Evolutionary conservation across 1,284 basidiomycete species (phyloP), one percentile per base, ranked within the genome.

Genomic region (Cerioporus squamosus): DNA sequence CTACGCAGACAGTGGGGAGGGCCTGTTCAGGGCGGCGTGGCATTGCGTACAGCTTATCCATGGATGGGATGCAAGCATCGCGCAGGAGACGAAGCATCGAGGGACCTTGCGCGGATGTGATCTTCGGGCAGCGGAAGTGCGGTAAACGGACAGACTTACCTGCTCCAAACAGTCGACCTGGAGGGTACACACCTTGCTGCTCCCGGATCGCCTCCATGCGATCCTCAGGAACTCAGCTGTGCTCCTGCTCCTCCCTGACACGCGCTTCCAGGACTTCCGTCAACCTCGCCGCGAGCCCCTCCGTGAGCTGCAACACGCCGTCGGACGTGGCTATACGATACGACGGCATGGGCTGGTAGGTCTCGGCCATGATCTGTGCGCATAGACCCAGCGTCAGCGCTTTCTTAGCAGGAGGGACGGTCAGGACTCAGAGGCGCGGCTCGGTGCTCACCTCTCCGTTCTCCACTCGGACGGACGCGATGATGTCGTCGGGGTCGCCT

Each of bases 401-500:
- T n/a, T n/a, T n/a, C n/a, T n/a, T n/a, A 7, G 15, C 39, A 14
- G 39, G 15, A 17, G 39, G 18, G 15, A 17, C 7, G 15, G 15
- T 8, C 15, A 20, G 10, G 15, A 14, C 7, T 40, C 10, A 40
- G 7, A 5, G 15, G 2, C 15, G 39, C 29, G 8, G 29, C 29
- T 7, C n/a, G n/a, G n/a, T n/a, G 29, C 29, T 29, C 2, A 86
- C 89, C 78, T 87, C 81, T 66, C 89, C 83, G 53, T 86, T 79
- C 61, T 87, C 77, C 7, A 93, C 88, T 5, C 87, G 77, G 9
- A 93, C 89, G 1, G 87, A 83, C 2, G 81, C 90, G 46, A 93
- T 78, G 61, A 93, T 93, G 69, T 93, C 91, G 64, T 93, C 91
- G 1, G 88, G 85, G 67, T 91, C 88, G 15, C 90, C 89, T 49